Conservation (phyloP, 1,139 yeast species). For the Suhomyces choctaworum region DNA sequence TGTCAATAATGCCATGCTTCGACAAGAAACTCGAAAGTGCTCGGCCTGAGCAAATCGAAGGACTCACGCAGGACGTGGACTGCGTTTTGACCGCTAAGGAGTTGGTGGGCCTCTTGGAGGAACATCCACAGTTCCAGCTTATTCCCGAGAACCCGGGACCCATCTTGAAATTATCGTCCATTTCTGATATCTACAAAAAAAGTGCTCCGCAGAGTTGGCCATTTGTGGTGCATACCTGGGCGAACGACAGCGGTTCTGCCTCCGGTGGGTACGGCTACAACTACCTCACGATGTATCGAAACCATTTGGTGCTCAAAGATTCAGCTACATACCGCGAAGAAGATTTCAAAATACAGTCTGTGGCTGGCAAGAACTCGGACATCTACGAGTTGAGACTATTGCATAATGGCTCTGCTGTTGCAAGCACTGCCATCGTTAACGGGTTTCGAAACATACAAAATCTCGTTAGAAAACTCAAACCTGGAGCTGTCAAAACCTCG, state of each 20-base stretch:
- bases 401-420: slow-evolving; percentile 42
- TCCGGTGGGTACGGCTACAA: slow-evolving; percentile 88
- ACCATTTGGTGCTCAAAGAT: slow-evolving; percentile 23
- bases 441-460: slow-evolving; percentile 96
- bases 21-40: slow-evolving; percentile 96
- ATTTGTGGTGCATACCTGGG: slow-evolving; percentile 58
- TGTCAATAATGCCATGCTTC: slow-evolving; percentile 93
- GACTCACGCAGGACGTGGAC: slow-evolving; percentile 65
- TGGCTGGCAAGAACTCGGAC: slow-evolving; percentile 75
- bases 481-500: slow-evolving; percentile 21
- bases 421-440: slow-evolving; percentile 75
- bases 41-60: slow-evolving; percentile 58
- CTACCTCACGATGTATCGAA: slow-evolving; percentile 47
- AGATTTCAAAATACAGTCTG: slow-evolving; percentile 25
- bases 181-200: slow-evolving; percentile 29
- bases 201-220: slow-evolving; percentile 64
- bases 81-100: slow-evolving; percentile 94
- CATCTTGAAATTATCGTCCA: slow-evolving; percentile 1
- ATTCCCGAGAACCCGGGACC: slow-evolving; percentile 15
- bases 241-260: slow-evolving; percentile 71
- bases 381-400: slow-evolving; percentile 64
- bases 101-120: slow-evolving; percentile 67
- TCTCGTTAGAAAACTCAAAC: slow-evolving; percentile 78
- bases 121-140: slow-evolving; percentile 33
- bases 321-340: slow-evolving; percentile 14